Evolutionary conservation across 1,284 basidiomycete genomes (phyloP), one percentile per base, ranked within the genome.

Genomic region (Tranzscheliella williamsii): DNA sequence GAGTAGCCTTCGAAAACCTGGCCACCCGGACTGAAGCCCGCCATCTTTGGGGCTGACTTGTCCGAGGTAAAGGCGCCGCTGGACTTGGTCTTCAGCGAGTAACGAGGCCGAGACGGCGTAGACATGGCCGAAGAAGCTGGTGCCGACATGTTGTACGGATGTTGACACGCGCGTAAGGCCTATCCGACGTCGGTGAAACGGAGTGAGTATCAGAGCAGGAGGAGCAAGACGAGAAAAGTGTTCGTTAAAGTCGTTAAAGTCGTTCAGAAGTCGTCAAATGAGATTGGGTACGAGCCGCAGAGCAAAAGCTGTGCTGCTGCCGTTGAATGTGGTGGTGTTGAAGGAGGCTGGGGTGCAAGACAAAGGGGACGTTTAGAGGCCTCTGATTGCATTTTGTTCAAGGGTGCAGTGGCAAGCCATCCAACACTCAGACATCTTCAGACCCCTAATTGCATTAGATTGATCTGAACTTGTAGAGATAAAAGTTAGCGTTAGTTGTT

Each of bases 1-100:
- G 69, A 72, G 46, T 70, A 73, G 38, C 69, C 69, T 20, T 55
- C 39, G n/a, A 62, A 57, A 18, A 71, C 58, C 23, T 61, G 48
- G 2, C 69, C 70, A 8, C 70, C 70, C 8, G 70, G 70, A 16
- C 57, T 66, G 55, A 73, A 73, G 40, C 63, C 70, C n/a, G 63
- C 49, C 4, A 60, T 53, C 36, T 51, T 54, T 36, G 42, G 48
- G 16, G 38, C 45, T 17, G 45, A 23, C 6, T 36, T 21, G 7
- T 4, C 12, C 15, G 24, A 17, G 12, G 47, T 32, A 24, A 63
- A 47, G 13, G 54, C 38, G 17, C 46, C 49, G 23, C 54, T 53
- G 1, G 29, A 42, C 33, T 57, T 57, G 7, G 45, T 33, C 9
- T 37, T 45, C 38, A 54, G 49, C 26, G 43, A 50, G 22, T 46